These are phyloP conservation scores for Termitomyces sp. DNA, from an alignment of 768 basidiomycete genomes.

Conservation along the genomic window DNA sequence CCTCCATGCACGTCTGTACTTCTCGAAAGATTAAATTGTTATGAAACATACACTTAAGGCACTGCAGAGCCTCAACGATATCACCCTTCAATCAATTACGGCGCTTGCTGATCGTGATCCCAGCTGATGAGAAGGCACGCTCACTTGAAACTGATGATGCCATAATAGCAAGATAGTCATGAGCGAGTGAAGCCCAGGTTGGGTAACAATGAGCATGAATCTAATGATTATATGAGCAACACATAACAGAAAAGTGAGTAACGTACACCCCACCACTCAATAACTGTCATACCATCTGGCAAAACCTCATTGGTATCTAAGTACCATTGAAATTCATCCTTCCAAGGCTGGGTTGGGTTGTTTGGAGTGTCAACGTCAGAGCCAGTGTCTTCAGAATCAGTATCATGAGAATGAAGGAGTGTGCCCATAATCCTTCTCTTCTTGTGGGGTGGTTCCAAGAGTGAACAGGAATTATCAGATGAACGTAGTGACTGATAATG, in stretches of 20 bases:
- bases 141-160: background rate
- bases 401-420: no score
- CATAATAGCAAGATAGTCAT: background rate
- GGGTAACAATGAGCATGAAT: slow-evolving; percentile 1
- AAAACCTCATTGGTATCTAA: background rate
- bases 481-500: no score
- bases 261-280: slow-evolving; percentile 4
- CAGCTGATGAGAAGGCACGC: slow-evolving; percentile 1
- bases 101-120: slow-evolving; percentile 13
- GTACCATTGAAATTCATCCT: no score
- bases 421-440: no score
- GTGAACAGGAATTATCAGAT: no score
- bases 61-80: slow-evolving; percentile 16
- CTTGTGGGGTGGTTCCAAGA: no score
- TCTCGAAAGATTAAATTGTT: slow-evolving; percentile 10
- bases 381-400: no score
- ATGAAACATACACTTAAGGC: slow-evolving; percentile 12
- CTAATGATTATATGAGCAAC: background rate
- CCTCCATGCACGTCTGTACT: background rate
- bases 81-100: slow-evolving; percentile 15
- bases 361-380: no score
- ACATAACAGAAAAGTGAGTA: background rate
- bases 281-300: background rate
- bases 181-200: background rate
- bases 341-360: no score